Percentiles rank a stretch among this genome's conserved stretches.
These are phyloP conservation scores for Fusarium scirpi DNA, from an alignment of 2,329 filamentous ascomycete genomes.

Conservation along the genomic window DNA sequence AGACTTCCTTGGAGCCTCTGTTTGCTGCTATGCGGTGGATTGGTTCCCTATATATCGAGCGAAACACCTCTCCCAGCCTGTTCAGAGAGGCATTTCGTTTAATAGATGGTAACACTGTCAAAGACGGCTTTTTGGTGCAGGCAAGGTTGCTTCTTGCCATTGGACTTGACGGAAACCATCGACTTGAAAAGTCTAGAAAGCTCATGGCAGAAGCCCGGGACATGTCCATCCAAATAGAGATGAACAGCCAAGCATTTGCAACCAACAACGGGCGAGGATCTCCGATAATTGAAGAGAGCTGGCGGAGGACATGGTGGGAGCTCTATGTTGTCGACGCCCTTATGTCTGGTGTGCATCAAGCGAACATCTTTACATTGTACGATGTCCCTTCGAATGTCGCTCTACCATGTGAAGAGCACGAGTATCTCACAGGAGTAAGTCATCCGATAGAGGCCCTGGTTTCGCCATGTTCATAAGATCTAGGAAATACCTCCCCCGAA, in stretches of 20 bases:
- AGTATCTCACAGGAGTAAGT: conserved; percentile 11
- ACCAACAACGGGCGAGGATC: background rate
- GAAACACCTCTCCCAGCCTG: background rate
- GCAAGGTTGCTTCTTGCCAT: conserved; percentile 1
- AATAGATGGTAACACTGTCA: background rate
- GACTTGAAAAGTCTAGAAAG: background rate
- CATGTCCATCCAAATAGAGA: background rate
- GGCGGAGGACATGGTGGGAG: conserved; percentile 20
- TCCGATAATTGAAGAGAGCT: conserved; percentile 5
- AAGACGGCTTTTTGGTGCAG: background rate
- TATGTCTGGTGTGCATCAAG: conserved; percentile 13
- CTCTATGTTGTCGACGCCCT: conserved; percentile 14
- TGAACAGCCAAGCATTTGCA: background rate
- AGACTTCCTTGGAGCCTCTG: background rate
- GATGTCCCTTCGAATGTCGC: background rate
- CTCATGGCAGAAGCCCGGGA: conserved; percentile 1
- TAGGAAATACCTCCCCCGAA: conserved; percentile 1
- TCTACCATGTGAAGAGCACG: conserved; percentile 1
- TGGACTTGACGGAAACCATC: conserved; percentile 1
- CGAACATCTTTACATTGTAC: background rate
- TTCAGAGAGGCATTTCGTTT: background rate
- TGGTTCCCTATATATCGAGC: conserved; percentile 3
- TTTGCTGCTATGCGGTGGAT: conserved; percentile 9
- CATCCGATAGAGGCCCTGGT: accelerated
- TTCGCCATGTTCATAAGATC: background rate